Evolutionary conservation across 2,329 filamentous ascomycete species (phyloP).

Genomic region (Periconia macrospinosa): DNA sequence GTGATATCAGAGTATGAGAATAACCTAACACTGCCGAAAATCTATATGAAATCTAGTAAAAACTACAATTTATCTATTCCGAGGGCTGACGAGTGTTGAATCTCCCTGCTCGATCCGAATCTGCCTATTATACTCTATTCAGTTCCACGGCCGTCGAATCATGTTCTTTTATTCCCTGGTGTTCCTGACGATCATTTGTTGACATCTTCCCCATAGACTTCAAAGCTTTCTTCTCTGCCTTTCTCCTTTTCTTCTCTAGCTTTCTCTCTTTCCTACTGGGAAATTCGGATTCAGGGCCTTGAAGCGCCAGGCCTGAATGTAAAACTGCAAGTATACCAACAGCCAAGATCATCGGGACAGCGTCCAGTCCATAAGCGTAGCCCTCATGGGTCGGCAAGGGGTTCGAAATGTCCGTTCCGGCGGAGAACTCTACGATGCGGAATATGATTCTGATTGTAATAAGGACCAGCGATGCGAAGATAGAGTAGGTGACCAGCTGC

Average conservation of each 20-base stretch:
- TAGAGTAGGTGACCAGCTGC: slow-evolving; percentile 37
- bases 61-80: too few species aligned
- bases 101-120: background rate
- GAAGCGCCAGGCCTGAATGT: slow-evolving; percentile 27
- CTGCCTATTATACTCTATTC: slow-evolving; percentile 1
- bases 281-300: slow-evolving; percentile 28
- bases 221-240: slow-evolving; percentile 17
- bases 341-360: slow-evolving; percentile 57
- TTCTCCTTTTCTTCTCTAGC: slow-evolving; percentile 24
- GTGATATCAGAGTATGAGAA: too few species aligned
- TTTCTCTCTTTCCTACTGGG: slow-evolving; percentile 27
- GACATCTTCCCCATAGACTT: slow-evolving; percentile 16
- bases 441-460: slow-evolving; percentile 61
- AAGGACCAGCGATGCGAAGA: slow-evolving; percentile 46
- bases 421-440: slow-evolving; percentile 60
- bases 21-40: too few species aligned
- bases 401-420: slow-evolving; percentile 48
- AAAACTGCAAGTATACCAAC: slow-evolving; percentile 21
- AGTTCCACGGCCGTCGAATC: slow-evolving; percentile 1
- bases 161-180: background rate
- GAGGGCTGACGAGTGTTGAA: too few species aligned
- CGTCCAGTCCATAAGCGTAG: slow-evolving; percentile 58
- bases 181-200: slow-evolving; percentile 2
- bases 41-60: too few species aligned
- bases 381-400: slow-evolving; percentile 54